These are phyloP conservation scores for Scheffersomyces titani DNA, from an alignment of 1,139 yeast species.

Conservation along the genomic window DNA sequence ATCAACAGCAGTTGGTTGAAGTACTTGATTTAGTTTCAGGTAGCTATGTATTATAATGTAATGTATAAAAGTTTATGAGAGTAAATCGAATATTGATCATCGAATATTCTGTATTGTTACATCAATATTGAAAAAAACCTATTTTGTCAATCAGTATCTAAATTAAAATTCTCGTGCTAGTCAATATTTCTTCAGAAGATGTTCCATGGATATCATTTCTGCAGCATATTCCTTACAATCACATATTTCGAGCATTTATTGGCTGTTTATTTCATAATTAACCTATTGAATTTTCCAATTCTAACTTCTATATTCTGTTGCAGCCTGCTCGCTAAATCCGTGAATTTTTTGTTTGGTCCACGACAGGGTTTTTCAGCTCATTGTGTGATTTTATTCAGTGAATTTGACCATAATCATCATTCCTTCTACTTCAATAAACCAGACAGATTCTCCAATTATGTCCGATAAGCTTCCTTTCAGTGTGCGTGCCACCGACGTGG, in stretches of 20 bases:
- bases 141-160: no score
- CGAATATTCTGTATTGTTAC: background rate
- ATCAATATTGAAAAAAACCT: no score
- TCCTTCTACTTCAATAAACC: background rate
- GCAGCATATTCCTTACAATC: no score
- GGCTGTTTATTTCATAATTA: no score
- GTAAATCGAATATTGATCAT: background rate
- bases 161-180: no score
- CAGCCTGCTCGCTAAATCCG: background rate
- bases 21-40: conserved; percentile 29
- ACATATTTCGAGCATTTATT: no score
- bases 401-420: background rate
- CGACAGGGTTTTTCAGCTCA: background rate
- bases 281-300: no score
- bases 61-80: background rate
- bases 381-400: background rate
- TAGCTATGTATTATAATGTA: background rate
- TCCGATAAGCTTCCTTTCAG: conserved; percentile 40
- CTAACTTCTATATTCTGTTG: background rate
- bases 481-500: conserved; percentile 37
- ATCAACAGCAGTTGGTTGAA: conserved; percentile 41
- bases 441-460: conserved; percentile 15
- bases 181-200: no score
- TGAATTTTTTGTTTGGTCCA: background rate
- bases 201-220: no score